Evolutionary conservation across 2,329 filamentous ascomycete genomes (phyloP).

Genomic region (Pseudogymnoascus sp.): DNA sequence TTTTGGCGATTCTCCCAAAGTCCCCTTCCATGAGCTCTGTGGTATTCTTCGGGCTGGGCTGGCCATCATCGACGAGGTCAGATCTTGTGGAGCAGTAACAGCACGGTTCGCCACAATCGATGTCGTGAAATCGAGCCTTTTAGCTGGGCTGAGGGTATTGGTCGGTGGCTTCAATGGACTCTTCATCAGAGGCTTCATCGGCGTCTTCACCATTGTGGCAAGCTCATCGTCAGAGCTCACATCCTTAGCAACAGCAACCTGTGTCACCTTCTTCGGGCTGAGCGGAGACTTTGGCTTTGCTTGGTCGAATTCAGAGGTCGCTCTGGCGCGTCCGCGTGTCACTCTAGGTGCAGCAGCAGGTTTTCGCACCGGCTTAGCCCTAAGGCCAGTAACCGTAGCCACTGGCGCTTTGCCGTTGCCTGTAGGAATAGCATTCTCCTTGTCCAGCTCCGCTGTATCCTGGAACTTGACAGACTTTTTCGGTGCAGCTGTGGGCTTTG

Average conservation of each 20-base stretch:
- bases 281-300: constrained; percentile 42
- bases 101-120: constrained; percentile 25
- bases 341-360: constrained; percentile 23
- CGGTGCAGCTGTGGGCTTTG: constrained; percentile 32
- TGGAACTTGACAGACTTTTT: constrained; percentile 58
- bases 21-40: constrained; percentile 44
- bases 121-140: constrained; percentile 30
- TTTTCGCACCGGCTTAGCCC: constrained; percentile 42
- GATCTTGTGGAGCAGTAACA: constrained; percentile 30
- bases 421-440: constrained; percentile 51
- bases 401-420: constrained; percentile 29
- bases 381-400: constrained; percentile 29
- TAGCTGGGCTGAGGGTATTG: constrained; percentile 25
- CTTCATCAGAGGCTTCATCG: constrained; percentile 45
- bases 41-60: constrained; percentile 50
- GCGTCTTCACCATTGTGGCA: constrained; percentile 41
- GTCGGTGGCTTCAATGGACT: constrained; percentile 44
- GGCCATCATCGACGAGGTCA: constrained; percentile 33
- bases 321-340: constrained; percentile 16
- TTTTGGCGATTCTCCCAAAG: constrained; percentile 49
- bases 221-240: constrained; percentile 53
- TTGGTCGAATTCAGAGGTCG: constrained; percentile 26
- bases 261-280: constrained; percentile 57
- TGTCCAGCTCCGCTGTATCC: constrained; percentile 43
- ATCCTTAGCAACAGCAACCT: constrained; percentile 37